Evolutionary conservation across 768 basidiomycete genomes (phyloP).

Genomic region (Lactarius sp.): DNA sequence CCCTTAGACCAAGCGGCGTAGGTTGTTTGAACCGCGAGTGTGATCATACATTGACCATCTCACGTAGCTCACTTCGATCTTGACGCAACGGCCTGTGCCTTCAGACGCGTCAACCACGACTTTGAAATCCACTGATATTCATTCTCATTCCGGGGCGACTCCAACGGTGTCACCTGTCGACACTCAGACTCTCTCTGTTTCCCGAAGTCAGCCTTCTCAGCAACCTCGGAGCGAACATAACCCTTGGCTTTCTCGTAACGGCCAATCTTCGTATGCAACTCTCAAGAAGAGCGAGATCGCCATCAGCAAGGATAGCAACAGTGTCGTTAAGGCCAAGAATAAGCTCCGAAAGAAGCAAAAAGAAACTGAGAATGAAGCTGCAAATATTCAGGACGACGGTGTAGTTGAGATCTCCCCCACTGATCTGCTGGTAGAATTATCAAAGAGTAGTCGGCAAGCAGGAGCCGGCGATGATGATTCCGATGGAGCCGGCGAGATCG

Average conservation of each 20-base stretch:
- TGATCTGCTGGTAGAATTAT: constrained; percentile 38
- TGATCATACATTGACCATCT: constrained; percentile 2
- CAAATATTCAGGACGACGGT: constrained; percentile 67
- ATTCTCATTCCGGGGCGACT: constrained; percentile 35
- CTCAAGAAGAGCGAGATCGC: constrained; percentile 72
- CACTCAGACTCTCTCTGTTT: constrained; percentile 24
- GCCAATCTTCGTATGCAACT: constrained; percentile 33
- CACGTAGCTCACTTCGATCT: constrained; percentile 15
- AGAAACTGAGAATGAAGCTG: constrained; percentile 54
- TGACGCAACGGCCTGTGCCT: constrained; percentile 10
- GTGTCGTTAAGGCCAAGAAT: constrained; percentile 62
- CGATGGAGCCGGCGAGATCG: constrained; percentile 61
- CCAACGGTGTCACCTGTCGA: constrained; percentile 18
- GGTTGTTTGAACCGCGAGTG: not conserved
- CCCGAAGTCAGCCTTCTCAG: constrained; percentile 25
- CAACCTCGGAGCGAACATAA: constrained; percentile 40
- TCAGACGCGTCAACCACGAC: constrained; percentile 68
- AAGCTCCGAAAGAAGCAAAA: constrained; percentile 61
- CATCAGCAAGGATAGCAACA: constrained; percentile 61
- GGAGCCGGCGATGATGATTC: constrained; percentile 35
- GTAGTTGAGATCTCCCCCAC: constrained; percentile 69
- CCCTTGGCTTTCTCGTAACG: constrained; percentile 67
- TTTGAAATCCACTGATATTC: constrained; percentile 52
- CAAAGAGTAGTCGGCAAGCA: constrained; percentile 20
- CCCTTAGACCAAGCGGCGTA: constrained; percentile 49